Conservation (phyloP, 2,329 filamentous ascomycete species). For the Aspergillus pseudoterreus region DNA sequence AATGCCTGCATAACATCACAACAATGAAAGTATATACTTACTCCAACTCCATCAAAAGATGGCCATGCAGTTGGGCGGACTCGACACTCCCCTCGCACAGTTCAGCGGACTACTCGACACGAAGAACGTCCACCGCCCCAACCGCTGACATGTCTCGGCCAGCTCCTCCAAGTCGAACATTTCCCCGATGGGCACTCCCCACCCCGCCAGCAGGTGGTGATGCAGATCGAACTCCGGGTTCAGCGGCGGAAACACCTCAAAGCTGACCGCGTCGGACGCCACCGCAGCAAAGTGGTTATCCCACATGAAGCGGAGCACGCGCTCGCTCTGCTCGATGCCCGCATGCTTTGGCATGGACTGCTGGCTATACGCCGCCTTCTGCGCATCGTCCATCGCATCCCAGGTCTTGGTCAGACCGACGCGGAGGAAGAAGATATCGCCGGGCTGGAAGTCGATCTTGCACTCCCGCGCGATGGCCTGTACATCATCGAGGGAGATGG, state of each 20-base stretch:
- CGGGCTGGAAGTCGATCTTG: conserved; percentile 32
- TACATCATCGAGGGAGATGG: conserved; percentile 33
- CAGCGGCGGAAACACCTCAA: conserved; percentile 49
- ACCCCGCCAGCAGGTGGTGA: conserved; percentile 34
- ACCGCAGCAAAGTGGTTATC: conserved; percentile 57
- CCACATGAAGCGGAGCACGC: conserved; percentile 56
- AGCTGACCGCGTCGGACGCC: conserved; percentile 57
- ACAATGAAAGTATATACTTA: too few species aligned
- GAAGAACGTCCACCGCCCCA: conserved; percentile 37
- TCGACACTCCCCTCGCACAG: conserved; percentile 37
- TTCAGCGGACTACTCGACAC: conserved; percentile 40
- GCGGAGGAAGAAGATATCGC: conserved; percentile 39
- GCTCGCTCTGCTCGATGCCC: conserved; percentile 37
- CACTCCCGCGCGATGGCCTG: conserved; percentile 32
- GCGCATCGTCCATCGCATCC: conserved; percentile 25
- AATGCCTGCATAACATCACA: not conserved
- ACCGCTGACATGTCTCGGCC: conserved; percentile 28
- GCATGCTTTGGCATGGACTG: conserved; percentile 31
- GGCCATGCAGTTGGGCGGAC: conserved; percentile 42
- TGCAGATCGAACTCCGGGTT: conserved; percentile 33
- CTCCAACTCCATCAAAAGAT: conserved; percentile 28
- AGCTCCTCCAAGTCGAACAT: conserved; percentile 39
- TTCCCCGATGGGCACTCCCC: conserved; percentile 38
- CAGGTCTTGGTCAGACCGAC: conserved; percentile 34
- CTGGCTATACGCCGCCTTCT: conserved; percentile 28